Evolutionary conservation across 2,329 filamentous ascomycete genomes (phyloP), one percentile per base, ranked within the genome.

Genomic region (Colletotrichum sp.): DNA sequence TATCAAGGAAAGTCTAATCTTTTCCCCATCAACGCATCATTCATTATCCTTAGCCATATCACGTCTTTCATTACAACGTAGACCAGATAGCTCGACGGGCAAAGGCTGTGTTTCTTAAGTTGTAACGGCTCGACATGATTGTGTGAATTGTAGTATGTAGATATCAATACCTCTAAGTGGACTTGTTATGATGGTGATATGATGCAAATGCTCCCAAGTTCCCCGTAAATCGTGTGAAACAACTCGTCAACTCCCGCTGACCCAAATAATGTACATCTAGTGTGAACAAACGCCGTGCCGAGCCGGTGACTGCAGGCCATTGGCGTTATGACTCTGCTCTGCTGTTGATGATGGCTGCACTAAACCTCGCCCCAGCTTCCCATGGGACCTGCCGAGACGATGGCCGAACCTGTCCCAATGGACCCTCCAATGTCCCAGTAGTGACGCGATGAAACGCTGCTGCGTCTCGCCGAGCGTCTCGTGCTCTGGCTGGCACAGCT

Each of bases 361-460:
- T 79, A 94, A 30, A 94, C 91, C 85, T 96, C 95, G 12, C 94
- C 95, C 95, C 95, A 97, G 79, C 91, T 93, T 18, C 95, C 95
- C 88, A 94, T 92, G 10, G 90, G 91, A 2, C 92, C 93, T 52
- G 90, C 91, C 64, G 91, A 90, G 3, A 91, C 92, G 83, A 95
- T 91, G 77, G 93, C 88, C 78, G 93, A 95, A 5, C 94, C 94
- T 71, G 94, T 96, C 3, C 94, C 95, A 28, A 95, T 90, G 79
- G 93, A 96, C 7, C 92, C 94, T 30, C 95, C 95, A 78, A 98
- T 92, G 83, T 98, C 96, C 96, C 96, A 98, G 84, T 98, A 98
- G 82, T 98, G 95, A 69, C 95, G 88, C 61, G 93, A 95, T 60
- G 94, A 96, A 39, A 92, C 90, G 78, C 92, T 93, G 80, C 92